Evolutionary conservation across 768 basidiomycete genomes (phyloP).

Genomic region (Phaeotremella skinneri): DNA sequence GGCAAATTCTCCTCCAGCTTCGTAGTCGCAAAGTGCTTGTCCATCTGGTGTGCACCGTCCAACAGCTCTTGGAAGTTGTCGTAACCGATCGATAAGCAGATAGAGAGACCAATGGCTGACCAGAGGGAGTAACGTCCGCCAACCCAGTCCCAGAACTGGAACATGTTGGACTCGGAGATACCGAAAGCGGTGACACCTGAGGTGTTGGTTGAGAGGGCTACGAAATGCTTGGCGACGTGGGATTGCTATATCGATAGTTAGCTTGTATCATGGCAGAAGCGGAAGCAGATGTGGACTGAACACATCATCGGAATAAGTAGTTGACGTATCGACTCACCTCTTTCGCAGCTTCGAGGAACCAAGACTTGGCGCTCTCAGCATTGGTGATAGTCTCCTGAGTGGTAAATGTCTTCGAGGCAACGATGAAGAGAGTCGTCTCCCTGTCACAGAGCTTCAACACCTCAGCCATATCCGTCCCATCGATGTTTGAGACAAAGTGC

Average conservation of each 20-base stretch:
- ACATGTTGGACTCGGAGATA: slow-evolving; percentile 90
- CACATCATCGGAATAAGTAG: background rate
- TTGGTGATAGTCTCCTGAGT: slow-evolving; percentile 99
- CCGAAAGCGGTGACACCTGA: slow-evolving; percentile 90
- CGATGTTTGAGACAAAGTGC: slow-evolving; percentile 95
- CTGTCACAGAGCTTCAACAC: slow-evolving; percentile 75
- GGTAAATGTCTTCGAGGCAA: slow-evolving; percentile 98
- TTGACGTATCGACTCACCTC: slow-evolving; percentile 56
- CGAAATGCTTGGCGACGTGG: slow-evolving; percentile 98
- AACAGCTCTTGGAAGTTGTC: slow-evolving; percentile 89
- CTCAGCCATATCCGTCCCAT: slow-evolving; percentile 95
- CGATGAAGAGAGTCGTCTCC: slow-evolving; percentile 93
- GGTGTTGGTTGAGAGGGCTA: slow-evolving; percentile 95
- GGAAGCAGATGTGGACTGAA: background rate
- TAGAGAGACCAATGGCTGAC: slow-evolving; percentile 96
- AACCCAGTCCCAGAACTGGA: slow-evolving; percentile 99
- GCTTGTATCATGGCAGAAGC: slow-evolving; percentile 4
- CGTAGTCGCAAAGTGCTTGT: slow-evolving; percentile 89
- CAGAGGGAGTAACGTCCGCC: slow-evolving; percentile 97
- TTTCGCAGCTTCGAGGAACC: slow-evolving; percentile 83
- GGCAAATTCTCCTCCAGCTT: slow-evolving; percentile 87
- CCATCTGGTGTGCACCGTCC: slow-evolving; percentile 93
- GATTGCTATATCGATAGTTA: slow-evolving; percentile 56
- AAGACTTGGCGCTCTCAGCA: slow-evolving; percentile 85
- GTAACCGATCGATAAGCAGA: slow-evolving; percentile 87